Evolutionary conservation across 495 filamentous ascomycete genomes (phyloP).

Genomic region (Neurospora sp.): DNA sequence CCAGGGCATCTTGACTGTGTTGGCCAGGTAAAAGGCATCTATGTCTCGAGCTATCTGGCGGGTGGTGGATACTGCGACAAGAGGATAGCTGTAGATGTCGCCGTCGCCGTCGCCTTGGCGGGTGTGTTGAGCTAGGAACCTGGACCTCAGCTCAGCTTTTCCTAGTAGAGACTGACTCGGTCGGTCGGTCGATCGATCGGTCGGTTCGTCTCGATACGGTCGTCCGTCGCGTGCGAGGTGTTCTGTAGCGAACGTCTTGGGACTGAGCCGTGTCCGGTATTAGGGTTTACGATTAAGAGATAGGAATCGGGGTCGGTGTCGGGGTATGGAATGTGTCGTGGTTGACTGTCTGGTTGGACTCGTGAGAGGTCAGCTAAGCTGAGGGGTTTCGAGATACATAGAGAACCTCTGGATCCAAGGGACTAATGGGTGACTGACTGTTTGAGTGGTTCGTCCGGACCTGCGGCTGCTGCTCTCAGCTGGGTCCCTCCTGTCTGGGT

Average conservation of each 20-base stretch:
- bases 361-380: neutral
- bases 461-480: neutral
- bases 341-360: neutral
- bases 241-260: neutral
- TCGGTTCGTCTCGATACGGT: neutral
- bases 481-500: neutral
- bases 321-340: neutral
- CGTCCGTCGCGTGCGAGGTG: neutral
- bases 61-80: neutral
- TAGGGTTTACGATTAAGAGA: neutral
- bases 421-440: neutral
- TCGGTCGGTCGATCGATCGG: neutral
- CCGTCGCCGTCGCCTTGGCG: neutral
- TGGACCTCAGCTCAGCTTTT: neutral
- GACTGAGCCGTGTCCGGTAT: neutral
- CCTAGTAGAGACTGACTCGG: neutral
- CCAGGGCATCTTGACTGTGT: conserved; percentile 68
- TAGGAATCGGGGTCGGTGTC: neutral
- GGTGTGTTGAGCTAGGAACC: neutral
- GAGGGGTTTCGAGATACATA: neutral
- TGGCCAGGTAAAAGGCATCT: conserved; percentile 19
- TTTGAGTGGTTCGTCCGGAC: neutral
- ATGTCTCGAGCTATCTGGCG: neutral
- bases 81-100: neutral
- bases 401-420: neutral